Evolutionary conservation across 208 protist genomes (phyloP), one percentile per base, ranked within the genome.

Genomic region (Trypanosoma avium): DNA sequence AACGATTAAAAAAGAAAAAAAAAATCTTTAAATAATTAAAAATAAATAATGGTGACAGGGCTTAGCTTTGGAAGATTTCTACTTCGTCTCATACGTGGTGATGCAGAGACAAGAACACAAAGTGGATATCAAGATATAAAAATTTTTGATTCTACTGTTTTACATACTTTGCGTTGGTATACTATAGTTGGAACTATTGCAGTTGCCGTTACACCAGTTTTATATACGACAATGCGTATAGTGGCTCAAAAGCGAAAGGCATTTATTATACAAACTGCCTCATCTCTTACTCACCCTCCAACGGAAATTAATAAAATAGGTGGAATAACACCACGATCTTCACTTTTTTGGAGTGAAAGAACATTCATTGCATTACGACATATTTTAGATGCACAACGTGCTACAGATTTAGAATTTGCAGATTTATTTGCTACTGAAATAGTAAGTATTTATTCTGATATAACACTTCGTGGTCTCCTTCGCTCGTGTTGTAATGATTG

Each of bases 151-250:
- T 43, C 48, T 9, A 48, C 58, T 10, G 38, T 79, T 8, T 69
- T 29, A 27, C 62, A 74, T 27, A 59, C 69, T 15, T 13, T 75
- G 4, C 52, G 70, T 19, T 81, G 79, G 61, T 75, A 84, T 49
- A 69, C 57, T 26, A 61, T 71, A 7, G 67, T 49, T 5, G 67
- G 62, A n/a, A 40, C 57, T 29, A 33, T 76, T 45, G 74, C 70
- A n/a, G 42, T 85, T 36, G 75, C 67, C 3, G 61, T 54, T 9
- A 70, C 68, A 0, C 79, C 79, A 17, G 1, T 81, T 15, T 36
- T 85, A 35, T 81, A 79, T 32, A 59, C 64, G 17, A 46, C 72
- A 7, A 42, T 65, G 26, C 75, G 75, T 9, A 10, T 75, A 0
- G 43, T 70, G 5, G 70, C 75, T 12, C 49, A 43, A 50, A 67